Evolutionary conservation across 306 rosid genomes (phyloP), one percentile per base, ranked within the genome.

Genomic region (Nissolia schottii): DNA sequence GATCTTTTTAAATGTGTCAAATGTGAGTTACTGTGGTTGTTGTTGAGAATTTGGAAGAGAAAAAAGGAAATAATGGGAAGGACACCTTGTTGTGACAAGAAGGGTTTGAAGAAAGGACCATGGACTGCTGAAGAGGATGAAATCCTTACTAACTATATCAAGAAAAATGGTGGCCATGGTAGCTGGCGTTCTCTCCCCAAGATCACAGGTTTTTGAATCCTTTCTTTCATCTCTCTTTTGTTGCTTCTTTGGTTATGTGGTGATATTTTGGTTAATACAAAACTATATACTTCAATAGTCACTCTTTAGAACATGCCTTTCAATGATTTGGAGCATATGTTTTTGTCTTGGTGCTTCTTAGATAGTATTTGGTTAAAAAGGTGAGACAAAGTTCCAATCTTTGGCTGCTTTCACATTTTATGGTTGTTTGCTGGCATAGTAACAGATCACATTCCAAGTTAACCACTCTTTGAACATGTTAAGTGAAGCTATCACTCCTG

Each of bases 71-170:
- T 12, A 67, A 88, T 93, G 98, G 98, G 98, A 73, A 86, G 96
- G 60, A 41, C 90, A n/a, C 98, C 98, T 16, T 94, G 98, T 71
- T 91, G 98, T 77, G 98, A 91, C 27, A 89, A 86, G 83, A 86
- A 29, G 76, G 97, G 97, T 24, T 71, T 94, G 87, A 94, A 94
- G 96, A 91, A 86, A 81, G 98, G 98, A 45, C 98, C 98, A 19
- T 94, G 98, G 98, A 86, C 97, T 3, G 32, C 95, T 25, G 98
- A 94, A 74, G 98, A 94, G 45, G 98, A 94, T 79, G 91, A 91
- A 77, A 64, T 85, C 71, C 97, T 94, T 64, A 71, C 84, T 56
- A 79, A 87, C 22, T 94, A 54, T 72, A 89, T 92, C 66, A 87
- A 80, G 60, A 80, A 87, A 35, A 89, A 92, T 73, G 89, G 90